Evolutionary conservation across 2,329 filamentous ascomycete species (phyloP).

Genomic region (Pestalotiopsis sp.): DNA sequence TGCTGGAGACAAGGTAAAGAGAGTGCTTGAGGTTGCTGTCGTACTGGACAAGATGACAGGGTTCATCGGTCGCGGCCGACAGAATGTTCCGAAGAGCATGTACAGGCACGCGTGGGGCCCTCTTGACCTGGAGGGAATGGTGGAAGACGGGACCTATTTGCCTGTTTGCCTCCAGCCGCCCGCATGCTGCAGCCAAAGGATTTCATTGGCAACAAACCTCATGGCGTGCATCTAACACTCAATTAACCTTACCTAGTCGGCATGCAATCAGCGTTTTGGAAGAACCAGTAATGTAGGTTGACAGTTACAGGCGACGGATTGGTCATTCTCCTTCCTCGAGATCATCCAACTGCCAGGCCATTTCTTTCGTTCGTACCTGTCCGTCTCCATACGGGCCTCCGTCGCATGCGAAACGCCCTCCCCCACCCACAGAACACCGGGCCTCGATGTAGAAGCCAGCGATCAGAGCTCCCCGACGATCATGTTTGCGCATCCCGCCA

Average conservation of each 20-base stretch:
- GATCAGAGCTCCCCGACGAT: constrained; percentile 23
- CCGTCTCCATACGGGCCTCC: neutral
- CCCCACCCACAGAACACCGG: neutral
- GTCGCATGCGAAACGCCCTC: neutral
- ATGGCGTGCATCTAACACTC: neutral
- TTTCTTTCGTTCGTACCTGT: neutral
- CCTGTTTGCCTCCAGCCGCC: neutral
- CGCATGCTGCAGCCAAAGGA: neutral
- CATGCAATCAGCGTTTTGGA: neutral
- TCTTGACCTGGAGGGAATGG: neutral
- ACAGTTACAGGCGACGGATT: neutral
- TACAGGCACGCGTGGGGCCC: too few species aligned
- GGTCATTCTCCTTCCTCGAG: neutral
- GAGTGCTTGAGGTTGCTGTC: too few species aligned
- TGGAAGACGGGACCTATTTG: neutral
- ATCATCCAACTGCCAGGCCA: neutral
- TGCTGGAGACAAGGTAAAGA: too few species aligned
- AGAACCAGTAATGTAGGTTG: neutral
- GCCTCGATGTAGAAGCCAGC: constrained; percentile 8
- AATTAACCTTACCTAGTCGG: neutral
- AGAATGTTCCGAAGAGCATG: neutral
- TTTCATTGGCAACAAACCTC: neutral
- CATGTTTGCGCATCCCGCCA: constrained; percentile 33
- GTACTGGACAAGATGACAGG: neutral
- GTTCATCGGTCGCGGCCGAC: neutral